Percentiles rank a stretch among this genome's conserved stretches.
Conservation (phyloP, 2,329 filamentous ascomycete genomes). For the Botrytis squamosa region DNA sequence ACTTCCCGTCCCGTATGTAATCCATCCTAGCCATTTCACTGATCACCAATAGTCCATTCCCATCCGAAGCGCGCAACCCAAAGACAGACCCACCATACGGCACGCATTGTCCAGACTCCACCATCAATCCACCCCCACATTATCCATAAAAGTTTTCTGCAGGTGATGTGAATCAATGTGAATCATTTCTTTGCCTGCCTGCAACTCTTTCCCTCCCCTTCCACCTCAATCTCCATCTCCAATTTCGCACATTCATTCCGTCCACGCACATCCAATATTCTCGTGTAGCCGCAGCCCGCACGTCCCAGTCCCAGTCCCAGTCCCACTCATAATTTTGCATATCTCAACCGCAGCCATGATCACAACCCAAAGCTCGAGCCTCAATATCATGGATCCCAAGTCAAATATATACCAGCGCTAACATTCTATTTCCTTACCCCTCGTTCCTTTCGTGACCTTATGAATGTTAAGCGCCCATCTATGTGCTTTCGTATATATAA, state of each 20-base stretch:
- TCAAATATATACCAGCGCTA: background rate
- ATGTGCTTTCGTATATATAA: background rate
- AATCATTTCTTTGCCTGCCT: background rate
- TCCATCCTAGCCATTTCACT: background rate
- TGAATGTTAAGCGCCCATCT: background rate
- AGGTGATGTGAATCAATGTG: constrained; percentile 9
- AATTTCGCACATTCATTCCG: background rate
- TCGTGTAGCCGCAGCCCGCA: background rate
- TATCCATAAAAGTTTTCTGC: constrained; percentile 2
- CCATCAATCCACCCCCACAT: background rate
- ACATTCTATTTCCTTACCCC: background rate
- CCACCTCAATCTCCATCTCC: background rate
- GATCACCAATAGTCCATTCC: background rate
- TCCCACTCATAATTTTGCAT: background rate
- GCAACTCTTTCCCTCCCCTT: background rate
- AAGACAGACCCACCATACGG: background rate
- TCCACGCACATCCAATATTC: background rate
- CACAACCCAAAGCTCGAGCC: background rate
- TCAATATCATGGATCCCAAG: background rate
- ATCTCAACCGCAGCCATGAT: background rate
- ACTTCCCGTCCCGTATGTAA: background rate
- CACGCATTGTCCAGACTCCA: constrained; percentile 10
- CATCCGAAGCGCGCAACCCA: background rate
- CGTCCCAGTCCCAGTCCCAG: background rate
- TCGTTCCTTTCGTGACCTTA: background rate